Base-by-base conservation (phyloP, 306 rosid genomes). In the peach (Prunus persica) region DNA sequence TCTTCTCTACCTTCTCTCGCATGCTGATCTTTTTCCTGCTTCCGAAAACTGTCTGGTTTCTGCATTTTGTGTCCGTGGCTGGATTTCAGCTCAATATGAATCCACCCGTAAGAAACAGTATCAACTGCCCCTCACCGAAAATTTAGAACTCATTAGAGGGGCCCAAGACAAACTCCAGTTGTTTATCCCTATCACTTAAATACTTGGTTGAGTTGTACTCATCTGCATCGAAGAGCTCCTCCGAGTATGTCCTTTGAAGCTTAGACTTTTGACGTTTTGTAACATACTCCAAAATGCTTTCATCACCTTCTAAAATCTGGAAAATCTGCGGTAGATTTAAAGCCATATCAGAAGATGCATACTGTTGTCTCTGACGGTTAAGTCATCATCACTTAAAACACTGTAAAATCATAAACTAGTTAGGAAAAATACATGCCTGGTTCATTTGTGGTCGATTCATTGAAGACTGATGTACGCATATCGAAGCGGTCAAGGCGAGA, bases 131-230 rank as follows among this genome's bases (percentile, higher is more conserved):
- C 8, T 11, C 6, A 58, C 64, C 64, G 12, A 30, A 15, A 25
- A 9, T 16, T 63, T 16, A 63, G 34, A 22, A 56, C 64, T 81
- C 72, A 51, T 84, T 79, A 60, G 72, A 58, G 25, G 64, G 20
- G 69, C 88, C 84, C 65, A 90, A 85, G 68, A 89, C 84, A 65
- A 83, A 80, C 81, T 87, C 91, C 86, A 83, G 74, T 15, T 86
- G 85, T 73, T 82, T 78, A 80, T 86, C 88, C 32, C 80, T 68
- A 18, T 89, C 93, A 51, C 19, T 86, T 80, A 91, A 80, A 28
- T 78, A 69, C 81, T 91, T 89, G 2, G 97, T 96, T 55, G 93
- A 91, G 86, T 92, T 91, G 81, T 88, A 91, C 81, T 92, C 97
- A 66, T 91, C 97, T 84, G 97, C 93, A 78, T 92, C 97, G 0